Base-by-base conservation (phyloP, 1,139 yeast genomes). In the Hansenula sp. region DNA sequence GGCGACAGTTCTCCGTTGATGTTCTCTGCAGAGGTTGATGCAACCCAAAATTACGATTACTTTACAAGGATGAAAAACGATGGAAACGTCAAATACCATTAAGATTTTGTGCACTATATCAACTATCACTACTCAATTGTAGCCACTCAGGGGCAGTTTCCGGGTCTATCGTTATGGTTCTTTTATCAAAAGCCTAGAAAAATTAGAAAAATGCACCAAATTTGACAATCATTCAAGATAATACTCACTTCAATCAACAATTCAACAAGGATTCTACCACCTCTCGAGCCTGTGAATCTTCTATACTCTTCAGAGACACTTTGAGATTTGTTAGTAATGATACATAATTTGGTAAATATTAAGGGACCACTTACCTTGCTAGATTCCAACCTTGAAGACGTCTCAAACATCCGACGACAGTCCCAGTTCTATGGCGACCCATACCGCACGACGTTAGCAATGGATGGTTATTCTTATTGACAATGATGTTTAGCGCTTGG, bases 401-500 rank as follows among this genome's bases (percentile, higher is more conserved):
- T 51, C 99, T 71, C 41, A 93, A 69, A 63, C 98, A 93, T 1
- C 99, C 99, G 45, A 93, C 79, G 3, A 93, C 96, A 0, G 97
- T 90, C 0, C 99, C 99, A 0, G 97, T 90, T 49, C 98, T 74
- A 63, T 93, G 98, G 53, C 98, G 72, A 0, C 99, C 99, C 98
- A 91, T 91, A 12, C 97, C 96, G 59, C 98, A 93, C 64, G 98
- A 91, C 8, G 90, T 93, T 41, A 93, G 68, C 49, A 91, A 57
- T 0, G 99, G 98, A 57, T 88, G 87, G 60, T 83, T 79, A n/a
- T 77, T 74, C 50, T 74, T 74, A 56, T 87, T 77, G 43, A 84
- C 77, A 32, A 91, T 83, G 38, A 89, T 73, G 52, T 84, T 87
- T 50, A 91, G 68, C 0, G 97, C 95, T 50, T 79, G 82, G 30